These are phyloP conservation scores for Trametes cinnabarina DNA, from an alignment of 768 basidiomycete genomes.

Conservation along the genomic window DNA sequence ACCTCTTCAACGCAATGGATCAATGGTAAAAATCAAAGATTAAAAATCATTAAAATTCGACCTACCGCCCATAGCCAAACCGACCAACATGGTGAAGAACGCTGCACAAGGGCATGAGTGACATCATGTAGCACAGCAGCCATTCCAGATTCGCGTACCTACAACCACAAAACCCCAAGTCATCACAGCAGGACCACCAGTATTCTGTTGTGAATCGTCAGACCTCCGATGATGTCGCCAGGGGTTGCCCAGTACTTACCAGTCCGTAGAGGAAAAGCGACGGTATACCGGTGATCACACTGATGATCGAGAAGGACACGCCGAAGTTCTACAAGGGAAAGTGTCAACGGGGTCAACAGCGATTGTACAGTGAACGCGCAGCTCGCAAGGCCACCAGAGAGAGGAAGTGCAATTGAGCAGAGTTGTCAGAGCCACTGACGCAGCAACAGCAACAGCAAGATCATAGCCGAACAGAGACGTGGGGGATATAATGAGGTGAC, in stretches of 20 bases:
- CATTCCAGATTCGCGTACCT: conserved; percentile 34
- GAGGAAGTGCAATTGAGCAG: too few species aligned
- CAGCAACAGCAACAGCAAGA: too few species aligned
- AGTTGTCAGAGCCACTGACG: too few species aligned
- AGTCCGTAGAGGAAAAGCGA: conserved; percentile 69
- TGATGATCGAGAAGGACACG: conserved; percentile 75
- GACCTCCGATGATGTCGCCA: background rate
- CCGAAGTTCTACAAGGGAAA: conserved; percentile 56
- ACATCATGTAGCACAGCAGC: background rate
- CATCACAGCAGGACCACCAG: conserved; percentile 76
- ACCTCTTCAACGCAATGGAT: too few species aligned
- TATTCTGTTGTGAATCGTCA: conserved; percentile 45
- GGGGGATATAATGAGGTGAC: too few species aligned
- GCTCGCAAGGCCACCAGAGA: too few species aligned
- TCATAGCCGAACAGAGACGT: too few species aligned
- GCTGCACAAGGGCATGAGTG: conserved; percentile 23
- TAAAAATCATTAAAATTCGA: background rate
- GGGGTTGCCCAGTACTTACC: conserved; percentile 36
- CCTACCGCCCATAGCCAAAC: conserved; percentile 71
- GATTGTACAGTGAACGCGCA: too few species aligned
- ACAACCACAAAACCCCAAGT: conserved; percentile 73
- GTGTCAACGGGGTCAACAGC: background rate
- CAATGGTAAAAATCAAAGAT: background rate
- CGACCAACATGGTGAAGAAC: conserved; percentile 68
- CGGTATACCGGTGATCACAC: conserved; percentile 68